phyloP scores from a whole-genome alignment of 192 early-diverging fungal genomes.

The Coemansia sp. region DNA sequence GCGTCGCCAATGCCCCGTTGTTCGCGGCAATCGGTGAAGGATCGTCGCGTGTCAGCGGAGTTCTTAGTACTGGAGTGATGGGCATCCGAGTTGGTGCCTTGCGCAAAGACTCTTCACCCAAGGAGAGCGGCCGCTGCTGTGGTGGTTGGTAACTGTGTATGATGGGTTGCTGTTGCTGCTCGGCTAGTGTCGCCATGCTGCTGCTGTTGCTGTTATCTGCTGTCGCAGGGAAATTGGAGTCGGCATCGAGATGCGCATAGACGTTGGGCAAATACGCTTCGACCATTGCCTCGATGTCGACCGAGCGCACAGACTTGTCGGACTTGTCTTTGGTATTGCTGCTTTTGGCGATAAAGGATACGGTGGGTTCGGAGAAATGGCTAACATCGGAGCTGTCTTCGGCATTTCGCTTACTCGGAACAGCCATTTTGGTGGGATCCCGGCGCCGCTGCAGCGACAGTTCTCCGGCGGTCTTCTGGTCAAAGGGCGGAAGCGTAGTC shows the following conservation, averaged over 20 bases:
- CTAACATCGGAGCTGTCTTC: too few species aligned
- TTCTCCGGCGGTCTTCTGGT: background rate
- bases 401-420: constrained; percentile 4
- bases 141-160: too few species aligned
- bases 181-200: background rate
- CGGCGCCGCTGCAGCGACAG: background rate
- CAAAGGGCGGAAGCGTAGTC: constrained; percentile 14
- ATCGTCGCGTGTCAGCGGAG: background rate
- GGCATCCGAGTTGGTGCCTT: background rate
- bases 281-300: constrained; percentile 44
- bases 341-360: constrained; percentile 32
- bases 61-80: background rate
- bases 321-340: background rate
- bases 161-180: background rate
- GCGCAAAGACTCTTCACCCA: background rate
- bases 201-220: background rate
- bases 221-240: constrained; percentile 5
- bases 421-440: constrained; percentile 13
- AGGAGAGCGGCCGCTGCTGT: constrained; percentile 2
- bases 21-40: background rate
- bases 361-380: constrained; percentile 11
- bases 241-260: constrained; percentile 18
- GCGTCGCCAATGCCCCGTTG: background rate
- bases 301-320: constrained; percentile 27
- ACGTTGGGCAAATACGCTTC: constrained; percentile 39